Evolutionary conservation across 768 basidiomycete genomes (phyloP).

Genomic region (Mycena vulgaris): DNA sequence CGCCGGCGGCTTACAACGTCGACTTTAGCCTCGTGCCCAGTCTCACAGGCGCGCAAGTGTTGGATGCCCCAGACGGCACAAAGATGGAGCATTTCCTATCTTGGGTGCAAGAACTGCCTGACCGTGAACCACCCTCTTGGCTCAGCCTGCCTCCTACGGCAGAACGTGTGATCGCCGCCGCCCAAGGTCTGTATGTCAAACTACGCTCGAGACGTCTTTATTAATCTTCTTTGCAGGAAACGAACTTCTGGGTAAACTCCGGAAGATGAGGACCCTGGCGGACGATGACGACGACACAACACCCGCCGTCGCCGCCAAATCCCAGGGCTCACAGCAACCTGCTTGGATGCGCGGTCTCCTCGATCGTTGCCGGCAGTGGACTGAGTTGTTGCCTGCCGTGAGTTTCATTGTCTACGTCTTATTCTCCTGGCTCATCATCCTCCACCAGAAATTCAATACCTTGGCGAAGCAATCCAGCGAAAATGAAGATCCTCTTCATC

Average conservation of each 20-base stretch:
- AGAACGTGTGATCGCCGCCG: constrained; percentile 91
- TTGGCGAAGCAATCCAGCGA: constrained; percentile 77
- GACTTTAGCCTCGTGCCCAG: constrained; percentile 91
- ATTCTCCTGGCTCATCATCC: constrained; percentile 29
- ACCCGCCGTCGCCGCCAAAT: constrained; percentile 69
- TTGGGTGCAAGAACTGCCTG: constrained; percentile 93
- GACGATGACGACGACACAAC: constrained; percentile 87
- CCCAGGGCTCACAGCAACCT: constrained; percentile 82
- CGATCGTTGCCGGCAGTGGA: constrained; percentile 90
- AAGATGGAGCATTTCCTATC: constrained; percentile 91
- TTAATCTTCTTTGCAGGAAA: constrained; percentile 67
- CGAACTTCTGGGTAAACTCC: constrained; percentile 85
- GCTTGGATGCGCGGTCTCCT: constrained; percentile 95
- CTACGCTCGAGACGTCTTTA: neutral
- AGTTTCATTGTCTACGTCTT: constrained; percentile 41
- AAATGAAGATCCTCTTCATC: constrained; percentile 87
- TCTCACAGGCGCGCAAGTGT: constrained; percentile 66
- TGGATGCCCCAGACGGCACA: constrained; percentile 91
- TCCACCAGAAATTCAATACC: constrained; percentile 71
- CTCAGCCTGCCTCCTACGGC: constrained; percentile 93
- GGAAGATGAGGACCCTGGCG: constrained; percentile 92
- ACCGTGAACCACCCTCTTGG: constrained; percentile 96
- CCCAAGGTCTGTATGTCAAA: constrained; percentile 75
- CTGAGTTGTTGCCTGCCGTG: constrained; percentile 82
- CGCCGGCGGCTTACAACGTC: constrained; percentile 89